These are phyloP conservation scores for Blastobotrys buckinghamii DNA, from an alignment of 1,139 yeast genomes.

Conservation along the genomic window DNA sequence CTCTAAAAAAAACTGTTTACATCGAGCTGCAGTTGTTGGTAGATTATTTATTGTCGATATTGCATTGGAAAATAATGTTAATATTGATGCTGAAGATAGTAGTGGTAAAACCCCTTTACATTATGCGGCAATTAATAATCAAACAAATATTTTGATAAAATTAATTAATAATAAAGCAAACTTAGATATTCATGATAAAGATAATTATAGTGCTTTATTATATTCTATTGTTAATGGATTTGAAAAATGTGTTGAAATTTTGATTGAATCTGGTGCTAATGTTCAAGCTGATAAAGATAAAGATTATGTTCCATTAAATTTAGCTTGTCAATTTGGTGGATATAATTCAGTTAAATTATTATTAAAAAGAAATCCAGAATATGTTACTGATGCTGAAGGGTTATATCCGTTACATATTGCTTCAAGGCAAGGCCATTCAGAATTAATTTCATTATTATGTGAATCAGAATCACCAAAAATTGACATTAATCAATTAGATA, in stretches of 20 bases:
- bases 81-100: slow-evolving; percentile 45
- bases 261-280: slow-evolving; percentile 39
- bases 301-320: slow-evolving; percentile 72
- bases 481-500: slow-evolving; percentile 72
- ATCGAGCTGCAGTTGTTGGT: slow-evolving; percentile 40
- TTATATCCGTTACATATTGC: slow-evolving; percentile 82
- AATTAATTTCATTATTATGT: slow-evolving; percentile 61
- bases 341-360: slow-evolving; percentile 62
- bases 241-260: slow-evolving; percentile 47
- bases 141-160: slow-evolving; percentile 29
- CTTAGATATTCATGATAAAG: slow-evolving; percentile 37
- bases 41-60: slow-evolving; percentile 37
- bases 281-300: slow-evolving; percentile 37
- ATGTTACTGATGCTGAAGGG: slow-evolving; percentile 51
- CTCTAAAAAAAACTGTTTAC: slow-evolving; percentile 40
- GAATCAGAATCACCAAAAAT: slow-evolving; percentile 47
- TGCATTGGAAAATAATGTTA: slow-evolving; percentile 31
- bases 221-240: slow-evolving; percentile 71
- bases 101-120: slow-evolving; percentile 84
- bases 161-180: slow-evolving; percentile 34
- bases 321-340: slow-evolving; percentile 86
- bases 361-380: slow-evolving; percentile 36
- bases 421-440: slow-evolving; percentile 74
- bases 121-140: slow-evolving; percentile 57
- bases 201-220: slow-evolving; percentile 58